Evolutionary conservation across 768 basidiomycete genomes (phyloP).

Genomic region (Boletus tomentosulus): DNA sequence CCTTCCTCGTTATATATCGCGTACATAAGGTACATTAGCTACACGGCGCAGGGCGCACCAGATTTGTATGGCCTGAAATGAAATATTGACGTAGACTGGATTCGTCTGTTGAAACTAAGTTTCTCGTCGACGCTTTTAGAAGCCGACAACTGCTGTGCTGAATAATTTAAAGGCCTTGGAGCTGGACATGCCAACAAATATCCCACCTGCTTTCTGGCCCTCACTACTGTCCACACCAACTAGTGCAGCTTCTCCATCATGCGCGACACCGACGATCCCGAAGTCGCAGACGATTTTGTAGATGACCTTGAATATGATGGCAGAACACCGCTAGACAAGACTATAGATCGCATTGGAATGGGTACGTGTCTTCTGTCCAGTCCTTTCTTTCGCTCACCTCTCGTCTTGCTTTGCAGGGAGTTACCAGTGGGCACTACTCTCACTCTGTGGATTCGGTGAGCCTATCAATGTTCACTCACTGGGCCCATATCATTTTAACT

Average conservation of each 20-base stretch:
- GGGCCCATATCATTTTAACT: neutral
- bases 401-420: slow-evolving; percentile 37
- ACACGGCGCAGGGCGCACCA: no score
- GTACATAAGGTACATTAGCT: no score
- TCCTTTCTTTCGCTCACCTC: neutral
- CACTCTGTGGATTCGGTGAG: slow-evolving; percentile 86
- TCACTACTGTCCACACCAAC: slow-evolving; percentile 16
- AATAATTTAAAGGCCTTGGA: neutral
- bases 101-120: no score
- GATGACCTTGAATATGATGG: slow-evolving; percentile 34
- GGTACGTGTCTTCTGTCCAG: slow-evolving; percentile 36
- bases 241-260: slow-evolving; percentile 39
- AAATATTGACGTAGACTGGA: neutral
- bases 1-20: neutral
- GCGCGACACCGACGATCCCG: slow-evolving; percentile 33
- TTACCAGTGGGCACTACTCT: slow-evolving; percentile 79
- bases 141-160: neutral
- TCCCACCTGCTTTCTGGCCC: slow-evolving; percentile 42
- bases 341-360: slow-evolving; percentile 91
- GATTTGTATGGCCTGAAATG: neutral
- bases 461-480: neutral
- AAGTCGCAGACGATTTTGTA: slow-evolving; percentile 20
- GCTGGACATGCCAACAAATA: neutral
- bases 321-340: slow-evolving; percentile 69
- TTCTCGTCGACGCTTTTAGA: no score